Conservation (phyloP, 306 rosid genomes). For the Pachyrhizus erosus region DNA sequence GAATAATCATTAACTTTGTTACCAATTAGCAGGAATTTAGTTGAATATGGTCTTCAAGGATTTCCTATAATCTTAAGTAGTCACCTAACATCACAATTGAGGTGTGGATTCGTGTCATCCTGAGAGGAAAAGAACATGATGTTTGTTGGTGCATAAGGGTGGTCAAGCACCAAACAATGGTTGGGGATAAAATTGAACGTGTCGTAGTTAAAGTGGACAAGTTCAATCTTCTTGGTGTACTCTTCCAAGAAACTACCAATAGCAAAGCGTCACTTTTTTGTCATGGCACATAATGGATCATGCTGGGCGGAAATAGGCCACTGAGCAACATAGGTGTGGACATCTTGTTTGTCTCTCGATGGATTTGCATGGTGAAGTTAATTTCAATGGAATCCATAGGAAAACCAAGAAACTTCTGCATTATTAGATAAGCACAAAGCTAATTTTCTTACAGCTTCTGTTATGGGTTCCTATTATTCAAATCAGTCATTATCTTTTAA, state of each 20-base stretch:
- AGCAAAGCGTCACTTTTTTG: slow-evolving; percentile 61
- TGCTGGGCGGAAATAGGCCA: slow-evolving; percentile 56
- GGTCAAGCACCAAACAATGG: slow-evolving; percentile 56
- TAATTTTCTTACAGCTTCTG: too few species aligned
- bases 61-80: slow-evolving; percentile 62
- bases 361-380: slow-evolving; percentile 4
- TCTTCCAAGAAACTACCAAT: slow-evolving; percentile 65
- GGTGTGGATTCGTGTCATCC: slow-evolving; percentile 54
- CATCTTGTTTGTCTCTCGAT: slow-evolving; percentile 37
- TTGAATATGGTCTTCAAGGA: slow-evolving; percentile 58
- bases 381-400: slow-evolving; percentile 21
- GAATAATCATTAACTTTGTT: slow-evolving; percentile 57
- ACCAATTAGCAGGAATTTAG: slow-evolving; percentile 52
- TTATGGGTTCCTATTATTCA: too few species aligned
- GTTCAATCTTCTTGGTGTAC: slow-evolving; percentile 66
- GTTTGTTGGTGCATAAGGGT: slow-evolving; percentile 69
- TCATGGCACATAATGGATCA: slow-evolving; percentile 65
- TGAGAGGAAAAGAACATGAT: slow-evolving; percentile 69
- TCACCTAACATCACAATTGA: slow-evolving; percentile 68
- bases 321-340: too few species aligned
- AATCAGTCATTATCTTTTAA: too few species aligned
- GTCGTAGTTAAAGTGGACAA: slow-evolving; percentile 55
- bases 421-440: too few species aligned
- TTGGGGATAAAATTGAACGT: slow-evolving; percentile 54
- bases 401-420: slow-evolving; percentile 11